Evolutionary conservation across 352 stramenopile species (phyloP).

Genomic region (Phytophthora palmivora): DNA sequence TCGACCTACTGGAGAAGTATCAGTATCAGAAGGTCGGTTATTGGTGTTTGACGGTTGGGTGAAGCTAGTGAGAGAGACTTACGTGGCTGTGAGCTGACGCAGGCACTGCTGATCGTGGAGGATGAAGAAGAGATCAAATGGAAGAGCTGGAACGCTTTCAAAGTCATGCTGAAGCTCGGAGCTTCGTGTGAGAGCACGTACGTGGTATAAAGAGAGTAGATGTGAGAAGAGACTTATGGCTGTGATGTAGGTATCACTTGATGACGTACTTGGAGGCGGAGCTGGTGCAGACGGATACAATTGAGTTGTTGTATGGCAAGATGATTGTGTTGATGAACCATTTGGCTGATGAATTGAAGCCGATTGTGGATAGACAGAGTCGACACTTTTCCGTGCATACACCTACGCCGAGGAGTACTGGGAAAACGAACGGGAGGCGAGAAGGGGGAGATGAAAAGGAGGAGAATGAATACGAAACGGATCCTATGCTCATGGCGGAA

Average conservation of each 20-base stretch:
- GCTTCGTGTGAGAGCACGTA: slow-evolving; percentile 79
- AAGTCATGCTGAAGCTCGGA: slow-evolving; percentile 61
- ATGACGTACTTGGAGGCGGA: slow-evolving; percentile 75
- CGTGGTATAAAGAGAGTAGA: slow-evolving; percentile 5
- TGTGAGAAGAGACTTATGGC: not conserved
- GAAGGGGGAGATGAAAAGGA: slow-evolving; percentile 2
- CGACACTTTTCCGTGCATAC: slow-evolving; percentile 38
- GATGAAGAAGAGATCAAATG: slow-evolving; percentile 49
- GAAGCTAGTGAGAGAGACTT: not conserved
- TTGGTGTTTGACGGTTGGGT: not conserved
- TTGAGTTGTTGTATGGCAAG: slow-evolving; percentile 71
- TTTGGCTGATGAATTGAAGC: slow-evolving; percentile 60
- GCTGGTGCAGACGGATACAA: slow-evolving; percentile 58
- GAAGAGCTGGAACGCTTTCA: slow-evolving; percentile 58
- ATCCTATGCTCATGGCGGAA: slow-evolving; percentile 44
- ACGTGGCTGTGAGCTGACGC: not conserved
- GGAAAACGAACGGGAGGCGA: slow-evolving; percentile 12
- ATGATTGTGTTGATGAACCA: slow-evolving; percentile 67
- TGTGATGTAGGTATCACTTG: slow-evolving; percentile 56
- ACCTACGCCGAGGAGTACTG: slow-evolving; percentile 22
- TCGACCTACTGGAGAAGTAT: slow-evolving; percentile 66
- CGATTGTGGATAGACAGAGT: slow-evolving; percentile 44
- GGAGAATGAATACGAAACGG: slow-evolving; percentile 19
- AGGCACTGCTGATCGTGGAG: slow-evolving; percentile 57
- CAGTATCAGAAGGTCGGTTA: slow-evolving; percentile 66